Evolutionary conservation across 441 rosid genomes (phyloP), one percentile per base, ranked within the genome.

Genomic region (Gossypium aridum): DNA sequence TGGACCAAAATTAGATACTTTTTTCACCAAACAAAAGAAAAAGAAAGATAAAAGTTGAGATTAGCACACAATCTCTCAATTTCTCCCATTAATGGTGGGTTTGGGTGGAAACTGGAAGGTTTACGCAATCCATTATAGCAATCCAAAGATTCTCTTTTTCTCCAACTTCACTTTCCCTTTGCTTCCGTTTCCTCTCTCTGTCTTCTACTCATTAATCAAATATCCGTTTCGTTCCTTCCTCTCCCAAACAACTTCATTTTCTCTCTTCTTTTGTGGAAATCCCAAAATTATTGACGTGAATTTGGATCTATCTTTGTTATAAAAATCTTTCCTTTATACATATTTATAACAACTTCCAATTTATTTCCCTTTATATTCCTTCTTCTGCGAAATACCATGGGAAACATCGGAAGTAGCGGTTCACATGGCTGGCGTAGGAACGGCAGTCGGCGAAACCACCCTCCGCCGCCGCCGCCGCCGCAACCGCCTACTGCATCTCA

Each of bases 401-500:
- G 99, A 2, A 95, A 92, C 83, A 83, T 75, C 64, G 74, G 85
- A 22, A 88, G 86, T 82, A 83, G 82, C 82, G 82, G 86, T 64
- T 81, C 74, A 1, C 83, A 79, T 71, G 83, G 87, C 45, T 83
- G 96, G 23, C 85, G 94, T 55, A 73, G 89, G 66, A 84, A 83
- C 31, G 79, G 87, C 0, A 81, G 82, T 63, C 78, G 82, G 8
- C 85, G 85, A 7, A 77, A 78, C 59, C 88, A 83, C 23, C 84
- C 79, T 3, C 34, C 34, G 34, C 34, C 34, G 34, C 39, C 39
- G 4, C 28, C 28, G 39, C 81, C 84, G 0, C 81, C 87, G 0
- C 71, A 22, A 7, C 91, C 85, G 43, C 86, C 89, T 0, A 84
- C 88, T 5, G 85, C 86, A 0, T 78, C 86, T 2, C 86, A 87